Base-by-base conservation (phyloP, 2,329 filamentous ascomycete species). In the Didymella pinodella region DNA sequence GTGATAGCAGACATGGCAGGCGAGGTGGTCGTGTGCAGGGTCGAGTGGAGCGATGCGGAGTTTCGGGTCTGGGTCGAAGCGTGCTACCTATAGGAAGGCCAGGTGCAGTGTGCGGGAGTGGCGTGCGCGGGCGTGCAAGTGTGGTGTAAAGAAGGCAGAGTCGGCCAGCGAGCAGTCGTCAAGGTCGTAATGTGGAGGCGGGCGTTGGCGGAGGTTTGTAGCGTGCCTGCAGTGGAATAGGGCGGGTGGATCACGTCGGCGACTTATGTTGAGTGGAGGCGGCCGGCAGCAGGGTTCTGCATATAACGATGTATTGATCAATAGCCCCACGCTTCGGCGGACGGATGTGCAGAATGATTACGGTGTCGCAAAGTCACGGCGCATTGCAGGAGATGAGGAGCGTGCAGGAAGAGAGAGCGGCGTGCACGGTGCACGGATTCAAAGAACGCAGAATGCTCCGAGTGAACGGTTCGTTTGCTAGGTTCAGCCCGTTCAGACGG, bases 1-100 rank as follows among this genome's bases (percentile, higher is more conserved):
- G 74, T 67, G 29, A 74, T 72, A 43, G 78, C 76, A 29, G 75
- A 71, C 77, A 79, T 79, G 64, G 54, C 64, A 59, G 64, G 48
- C 53, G 55, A 29, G 29, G 40, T 43, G 46, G 26, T 51, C 32
- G 46, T 41, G 40, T 36, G 26, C 49, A 16, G 34, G n/a, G 31
- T 45, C 36, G 40, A 46, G n/a, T 32, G 12, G 47, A 28, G 34
- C 32, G 29, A 48, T 43, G 40, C n/a, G 49, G 28, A 43, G 36
- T 32, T 32, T 16, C 31, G 14, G 3, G 31, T 53, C 47, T 8
- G 20, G 31, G 49, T 36, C 20, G 57, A 40, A 47, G 31, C 58
- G 34, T 40, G 32, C 31, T 54, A 18, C 31, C 32, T 54, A 14
- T 31, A 48, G 36, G 48, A 44, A 34, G 48, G 50, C 7, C 41